Evolutionary conservation across 768 basidiomycete genomes (phyloP).

Genomic region (Kwoniella dendrophila): DNA sequence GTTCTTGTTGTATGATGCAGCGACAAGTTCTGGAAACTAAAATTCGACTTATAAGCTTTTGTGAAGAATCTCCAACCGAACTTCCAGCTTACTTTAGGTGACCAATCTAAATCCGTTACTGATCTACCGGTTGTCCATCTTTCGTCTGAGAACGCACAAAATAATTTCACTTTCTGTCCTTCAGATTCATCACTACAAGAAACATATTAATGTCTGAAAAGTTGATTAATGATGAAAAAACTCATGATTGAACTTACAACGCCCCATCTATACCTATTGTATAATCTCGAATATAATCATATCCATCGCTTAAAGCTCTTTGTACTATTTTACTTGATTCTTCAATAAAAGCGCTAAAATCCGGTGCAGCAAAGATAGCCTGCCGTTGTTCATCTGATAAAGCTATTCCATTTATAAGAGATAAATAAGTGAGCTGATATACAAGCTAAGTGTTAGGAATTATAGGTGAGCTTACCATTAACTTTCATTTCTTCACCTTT

Average conservation of each 20-base stretch:
- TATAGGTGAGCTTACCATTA: constrained; percentile 30
- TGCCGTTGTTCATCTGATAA: constrained; percentile 82
- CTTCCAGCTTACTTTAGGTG: constrained; percentile 72
- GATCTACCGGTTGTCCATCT: constrained; percentile 88
- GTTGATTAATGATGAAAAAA: not conserved
- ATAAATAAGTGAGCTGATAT: too few relatives aligned
- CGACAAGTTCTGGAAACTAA: constrained; percentile 92
- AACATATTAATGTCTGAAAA: not conserved
- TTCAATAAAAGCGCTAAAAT: constrained; percentile 92
- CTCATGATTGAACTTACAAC: constrained; percentile 62
- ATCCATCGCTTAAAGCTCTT: constrained; percentile 88
- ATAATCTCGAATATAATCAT: constrained; percentile 97
- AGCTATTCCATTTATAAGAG: constrained; percentile 63
- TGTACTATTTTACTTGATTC: constrained; percentile 93
- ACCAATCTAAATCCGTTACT: constrained; percentile 97
- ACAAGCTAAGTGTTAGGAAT: not conserved
- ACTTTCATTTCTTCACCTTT: constrained; percentile 35
- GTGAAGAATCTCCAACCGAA: not conserved
- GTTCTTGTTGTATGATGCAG: constrained; percentile 97
- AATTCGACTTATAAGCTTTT: constrained; percentile 4
- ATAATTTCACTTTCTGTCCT: constrained; percentile 82
- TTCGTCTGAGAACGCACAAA: constrained; percentile 93
- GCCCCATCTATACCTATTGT: constrained; percentile 83
- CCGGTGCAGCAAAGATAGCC: constrained; percentile 79
- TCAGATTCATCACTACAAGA: constrained; percentile 78